Evolutionary conservation across 495 filamentous ascomycete species (phyloP).

Genomic region (Podospora australis): DNA sequence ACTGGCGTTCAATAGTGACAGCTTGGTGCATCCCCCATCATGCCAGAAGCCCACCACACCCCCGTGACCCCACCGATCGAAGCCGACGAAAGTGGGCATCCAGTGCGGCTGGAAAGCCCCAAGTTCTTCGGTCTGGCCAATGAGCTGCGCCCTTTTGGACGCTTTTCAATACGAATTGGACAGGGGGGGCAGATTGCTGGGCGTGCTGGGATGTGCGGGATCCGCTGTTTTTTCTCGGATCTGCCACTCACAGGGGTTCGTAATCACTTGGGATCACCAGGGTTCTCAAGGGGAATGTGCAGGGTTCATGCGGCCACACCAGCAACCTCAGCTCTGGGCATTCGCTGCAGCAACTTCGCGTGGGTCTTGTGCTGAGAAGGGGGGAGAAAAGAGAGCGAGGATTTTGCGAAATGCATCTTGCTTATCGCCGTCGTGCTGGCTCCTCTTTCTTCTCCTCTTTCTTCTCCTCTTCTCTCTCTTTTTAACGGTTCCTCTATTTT

Average conservation of each 20-base stretch:
- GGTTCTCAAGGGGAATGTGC: background rate
- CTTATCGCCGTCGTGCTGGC: background rate
- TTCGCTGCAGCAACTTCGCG: no score
- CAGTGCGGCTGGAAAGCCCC: background rate
- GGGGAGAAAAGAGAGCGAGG: background rate
- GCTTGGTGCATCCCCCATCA: background rate
- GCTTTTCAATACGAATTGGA: no score
- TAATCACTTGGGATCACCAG: background rate
- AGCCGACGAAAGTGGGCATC: background rate
- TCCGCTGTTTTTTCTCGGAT: no score
- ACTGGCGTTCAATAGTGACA: conserved; percentile 7
- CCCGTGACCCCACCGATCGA: background rate
- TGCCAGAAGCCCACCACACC: background rate
- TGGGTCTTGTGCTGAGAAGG: no score
- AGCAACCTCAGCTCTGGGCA: background rate
- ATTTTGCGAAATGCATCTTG: background rate
- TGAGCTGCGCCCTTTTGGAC: background rate
- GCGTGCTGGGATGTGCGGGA: no score
- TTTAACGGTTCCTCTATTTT: background rate
- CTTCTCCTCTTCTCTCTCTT: background rate
- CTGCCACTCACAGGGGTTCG: background rate
- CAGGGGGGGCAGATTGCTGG: no score
- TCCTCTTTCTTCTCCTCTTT: background rate
- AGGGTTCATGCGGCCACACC: background rate
- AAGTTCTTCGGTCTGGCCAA: background rate